These are phyloP conservation scores for Epichloe coenophiala DNA, from an alignment of 2,329 filamentous ascomycete species.

Conservation along the genomic window DNA sequence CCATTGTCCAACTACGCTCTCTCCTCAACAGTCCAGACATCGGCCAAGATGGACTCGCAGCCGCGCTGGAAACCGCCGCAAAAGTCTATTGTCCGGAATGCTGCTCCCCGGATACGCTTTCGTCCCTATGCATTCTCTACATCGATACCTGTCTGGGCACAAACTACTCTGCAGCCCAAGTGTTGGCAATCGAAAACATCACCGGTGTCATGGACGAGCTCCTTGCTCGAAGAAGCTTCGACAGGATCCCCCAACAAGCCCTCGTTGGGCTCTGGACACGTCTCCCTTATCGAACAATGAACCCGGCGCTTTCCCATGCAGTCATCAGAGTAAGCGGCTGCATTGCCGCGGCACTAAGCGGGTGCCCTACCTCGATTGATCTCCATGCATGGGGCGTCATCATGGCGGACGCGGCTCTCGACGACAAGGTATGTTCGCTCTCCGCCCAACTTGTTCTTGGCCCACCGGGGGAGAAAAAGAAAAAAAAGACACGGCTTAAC, in stretches of 20 bases:
- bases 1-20: conserved; percentile 12
- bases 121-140: conserved; percentile 29
- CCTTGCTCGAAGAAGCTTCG: conserved; percentile 14
- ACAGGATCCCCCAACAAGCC: conserved; percentile 17
- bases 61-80: conserved; percentile 21
- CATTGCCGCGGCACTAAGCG: conserved; percentile 23
- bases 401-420: conserved; percentile 33
- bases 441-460: neutral
- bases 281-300: conserved; percentile 25
- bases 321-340: conserved; percentile 34
- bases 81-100: conserved; percentile 17
- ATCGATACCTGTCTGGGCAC: conserved; percentile 25
- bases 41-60: conserved; percentile 22
- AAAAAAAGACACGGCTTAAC: neutral
- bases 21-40: conserved; percentile 17
- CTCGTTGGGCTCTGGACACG: conserved; percentile 28
- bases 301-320: conserved; percentile 35
- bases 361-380: conserved; percentile 6
- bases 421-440: conserved; percentile 29
- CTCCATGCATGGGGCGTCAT: conserved; percentile 33
- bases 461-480: fast-evolving
- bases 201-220: conserved; percentile 29
- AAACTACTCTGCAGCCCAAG: conserved; percentile 30
- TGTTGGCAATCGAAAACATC: conserved; percentile 33
- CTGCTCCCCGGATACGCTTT: conserved; percentile 12